These are phyloP conservation scores for Elsinoe ampelina DNA, from an alignment of 2,329 filamentous ascomycete genomes.

Conservation along the genomic window DNA sequence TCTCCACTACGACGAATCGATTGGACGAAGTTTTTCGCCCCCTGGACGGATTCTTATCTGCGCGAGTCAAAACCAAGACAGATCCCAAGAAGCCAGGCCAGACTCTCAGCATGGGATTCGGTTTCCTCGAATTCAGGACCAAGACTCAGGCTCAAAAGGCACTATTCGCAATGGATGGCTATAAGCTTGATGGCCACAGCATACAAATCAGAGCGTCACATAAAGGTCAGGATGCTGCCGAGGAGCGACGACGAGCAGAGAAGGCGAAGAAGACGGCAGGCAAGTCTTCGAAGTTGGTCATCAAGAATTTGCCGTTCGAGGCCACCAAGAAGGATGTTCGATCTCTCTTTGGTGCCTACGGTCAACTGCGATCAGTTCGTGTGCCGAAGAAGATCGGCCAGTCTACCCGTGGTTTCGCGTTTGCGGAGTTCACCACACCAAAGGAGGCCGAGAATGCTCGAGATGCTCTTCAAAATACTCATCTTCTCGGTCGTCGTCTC, in stretches of 20 bases:
- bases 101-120: constrained; percentile 92
- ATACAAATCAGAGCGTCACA: constrained; percentile 80
- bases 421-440: constrained; percentile 88
- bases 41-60: constrained; percentile 80
- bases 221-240: constrained; percentile 75
- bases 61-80: constrained; percentile 82
- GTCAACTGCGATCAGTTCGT: constrained; percentile 82
- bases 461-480: constrained; percentile 82
- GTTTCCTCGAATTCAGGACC: constrained; percentile 80
- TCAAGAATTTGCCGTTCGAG: constrained; percentile 98
- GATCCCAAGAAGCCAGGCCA: constrained; percentile 87
- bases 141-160: constrained; percentile 72
- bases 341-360: constrained; percentile 77
- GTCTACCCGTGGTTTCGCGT: constrained; percentile 83
- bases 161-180: constrained; percentile 75
- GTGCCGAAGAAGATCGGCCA: constrained; percentile 93
- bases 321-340: constrained; percentile 86
- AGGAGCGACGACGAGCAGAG: constrained; percentile 76
- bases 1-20: constrained; percentile 68
- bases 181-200: constrained; percentile 77
- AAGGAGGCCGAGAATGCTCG: constrained; percentile 87
- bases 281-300: constrained; percentile 81
- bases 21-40: constrained; percentile 70
- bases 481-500: constrained; percentile 79
- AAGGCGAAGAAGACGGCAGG: constrained; percentile 68